A percentile compares a stretch with the other conserved stretches of the same genome.
These are phyloP conservation scores for Tolypocladium cylindrosporum DNA, from an alignment of 2,329 filamentous ascomycete species.

Conservation along the genomic window DNA sequence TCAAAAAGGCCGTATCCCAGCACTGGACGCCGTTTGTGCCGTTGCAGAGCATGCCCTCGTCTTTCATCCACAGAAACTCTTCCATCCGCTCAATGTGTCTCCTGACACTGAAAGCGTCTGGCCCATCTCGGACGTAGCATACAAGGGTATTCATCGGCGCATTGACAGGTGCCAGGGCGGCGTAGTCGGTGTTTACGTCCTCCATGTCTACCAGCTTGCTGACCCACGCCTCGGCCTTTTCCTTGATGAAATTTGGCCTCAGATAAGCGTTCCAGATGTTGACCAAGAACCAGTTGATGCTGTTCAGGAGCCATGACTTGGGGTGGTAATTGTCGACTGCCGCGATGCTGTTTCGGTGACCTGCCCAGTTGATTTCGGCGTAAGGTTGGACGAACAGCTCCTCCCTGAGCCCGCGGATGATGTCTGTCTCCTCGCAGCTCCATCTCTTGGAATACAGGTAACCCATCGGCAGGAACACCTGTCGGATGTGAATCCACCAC, in stretches of 20 bases:
- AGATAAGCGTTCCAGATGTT: conserved; percentile 75
- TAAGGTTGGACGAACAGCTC: conserved; percentile 78
- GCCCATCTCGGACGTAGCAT: conserved; percentile 78
- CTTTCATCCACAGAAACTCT: conserved; percentile 86
- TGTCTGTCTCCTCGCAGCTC: conserved; percentile 62
- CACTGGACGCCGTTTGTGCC: conserved; percentile 97
- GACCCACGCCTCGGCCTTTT: conserved; percentile 68
- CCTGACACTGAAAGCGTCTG: conserved; percentile 59
- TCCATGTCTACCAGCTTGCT: conserved; percentile 83
- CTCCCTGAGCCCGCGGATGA: conserved; percentile 62
- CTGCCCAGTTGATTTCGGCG: conserved; percentile 65
- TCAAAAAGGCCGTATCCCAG: conserved; percentile 90
- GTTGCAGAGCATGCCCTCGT: conserved; percentile 88
- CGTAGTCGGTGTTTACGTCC: conserved; percentile 84
- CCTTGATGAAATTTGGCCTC: conserved; percentile 53
- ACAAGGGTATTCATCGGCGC: conserved; percentile 81
- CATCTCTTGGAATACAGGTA: conserved; percentile 81
- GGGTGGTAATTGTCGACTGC: conserved; percentile 83
- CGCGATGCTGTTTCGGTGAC: conserved; percentile 74
- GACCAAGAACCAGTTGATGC: conserved; percentile 67
- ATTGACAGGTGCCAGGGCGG: conserved; percentile 81
- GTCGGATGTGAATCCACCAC: conserved; percentile 98
- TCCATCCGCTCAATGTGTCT: conserved; percentile 72
- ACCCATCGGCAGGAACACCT: conserved; percentile 88
- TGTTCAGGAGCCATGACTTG: conserved; percentile 74